Conservation (phyloP, 306 rosid species). For the Trifolium pratense region DNA sequence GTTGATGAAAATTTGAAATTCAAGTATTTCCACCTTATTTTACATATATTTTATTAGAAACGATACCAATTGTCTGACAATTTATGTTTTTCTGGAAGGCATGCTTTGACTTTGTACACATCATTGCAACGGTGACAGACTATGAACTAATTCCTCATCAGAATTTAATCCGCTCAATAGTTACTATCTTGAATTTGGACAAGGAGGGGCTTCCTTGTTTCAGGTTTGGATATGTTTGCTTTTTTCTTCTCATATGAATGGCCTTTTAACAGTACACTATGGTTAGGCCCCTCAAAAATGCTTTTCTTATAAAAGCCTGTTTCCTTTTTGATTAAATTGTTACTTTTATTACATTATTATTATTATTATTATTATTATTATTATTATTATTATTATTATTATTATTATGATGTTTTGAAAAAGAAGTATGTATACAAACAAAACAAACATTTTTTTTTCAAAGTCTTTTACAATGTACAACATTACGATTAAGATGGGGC, state of each 20-base stretch:
- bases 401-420: slow-evolving; percentile 7
- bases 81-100: slow-evolving; percentile 68
- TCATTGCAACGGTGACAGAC: slow-evolving; percentile 61
- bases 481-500: slow-evolving; percentile 43
- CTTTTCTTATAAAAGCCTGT: slow-evolving; percentile 37
- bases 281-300: background rate
- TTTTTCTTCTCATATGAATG: slow-evolving; percentile 11
- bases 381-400: no score
- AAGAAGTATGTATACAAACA: background rate
- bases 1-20: slow-evolving; percentile 36
- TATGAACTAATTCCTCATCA: slow-evolving; percentile 72
- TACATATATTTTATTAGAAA: background rate
- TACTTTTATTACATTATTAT: background rate
- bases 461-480: slow-evolving; percentile 16
- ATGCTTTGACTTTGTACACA: slow-evolving; percentile 77
- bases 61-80: slow-evolving; percentile 41
- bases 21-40: slow-evolving; percentile 14
- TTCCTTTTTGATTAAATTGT: slow-evolving; percentile 33
- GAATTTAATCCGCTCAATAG: slow-evolving; percentile 68
- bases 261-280: slow-evolving; percentile 22
- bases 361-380: no score
- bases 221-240: slow-evolving; percentile 62
- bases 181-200: slow-evolving; percentile 70
- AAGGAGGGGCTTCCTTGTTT: slow-evolving; percentile 85
- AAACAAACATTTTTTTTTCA: slow-evolving; percentile 4